Percentiles rank a stretch among this genome's conserved stretches.
Evolutionary conservation across 768 basidiomycete species (phyloP).

Genomic region (Dacryopinax primogenitus): DNA sequence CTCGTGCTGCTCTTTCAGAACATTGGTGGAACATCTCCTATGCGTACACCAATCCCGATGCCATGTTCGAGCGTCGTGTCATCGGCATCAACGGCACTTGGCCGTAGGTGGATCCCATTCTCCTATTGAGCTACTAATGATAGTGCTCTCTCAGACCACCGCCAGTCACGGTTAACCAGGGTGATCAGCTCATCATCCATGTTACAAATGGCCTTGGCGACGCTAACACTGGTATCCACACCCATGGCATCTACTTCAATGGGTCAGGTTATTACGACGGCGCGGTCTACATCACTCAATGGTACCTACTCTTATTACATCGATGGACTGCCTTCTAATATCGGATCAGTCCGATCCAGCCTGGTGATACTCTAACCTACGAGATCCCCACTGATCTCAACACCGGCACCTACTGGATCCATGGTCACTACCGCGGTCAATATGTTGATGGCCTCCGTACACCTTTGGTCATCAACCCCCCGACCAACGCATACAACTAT

Average conservation of each 20-base stretch:
- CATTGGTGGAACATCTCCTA: slow-evolving; percentile 75
- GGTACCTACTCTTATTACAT: slow-evolving; percentile 34
- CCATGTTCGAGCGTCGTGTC: slow-evolving; percentile 57
- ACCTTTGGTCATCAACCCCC: slow-evolving; percentile 58
- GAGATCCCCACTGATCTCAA: slow-evolving; percentile 57
- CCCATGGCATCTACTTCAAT: slow-evolving; percentile 95
- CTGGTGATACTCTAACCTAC: slow-evolving; percentile 58
- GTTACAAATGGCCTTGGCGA: slow-evolving; percentile 55
- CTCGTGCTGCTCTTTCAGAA: slow-evolving; percentile 23
- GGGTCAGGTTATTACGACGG: slow-evolving; percentile 81
- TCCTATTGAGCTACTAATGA: neutral
- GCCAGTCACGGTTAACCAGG: slow-evolving; percentile 54
- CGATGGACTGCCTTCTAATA: neutral
- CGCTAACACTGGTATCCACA: slow-evolving; percentile 58
- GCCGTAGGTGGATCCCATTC: slow-evolving; percentile 52
- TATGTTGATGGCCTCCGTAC: slow-evolving; percentile 90
- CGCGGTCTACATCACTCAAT: slow-evolving; percentile 68
- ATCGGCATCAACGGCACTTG: slow-evolving; percentile 86
- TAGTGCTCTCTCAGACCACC: slow-evolving; percentile 47
- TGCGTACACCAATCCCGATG: slow-evolving; percentile 68
- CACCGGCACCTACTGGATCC: slow-evolving; percentile 63
- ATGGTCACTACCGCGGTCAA: slow-evolving; percentile 47
- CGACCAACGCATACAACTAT: slow-evolving; percentile 45
- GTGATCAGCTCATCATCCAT: slow-evolving; percentile 67
- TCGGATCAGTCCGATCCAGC: slow-evolving; percentile 39